These are phyloP conservation scores for Tulasnella sp. DNA, from an alignment of 768 basidiomycete genomes.

Conservation along the genomic window DNA sequence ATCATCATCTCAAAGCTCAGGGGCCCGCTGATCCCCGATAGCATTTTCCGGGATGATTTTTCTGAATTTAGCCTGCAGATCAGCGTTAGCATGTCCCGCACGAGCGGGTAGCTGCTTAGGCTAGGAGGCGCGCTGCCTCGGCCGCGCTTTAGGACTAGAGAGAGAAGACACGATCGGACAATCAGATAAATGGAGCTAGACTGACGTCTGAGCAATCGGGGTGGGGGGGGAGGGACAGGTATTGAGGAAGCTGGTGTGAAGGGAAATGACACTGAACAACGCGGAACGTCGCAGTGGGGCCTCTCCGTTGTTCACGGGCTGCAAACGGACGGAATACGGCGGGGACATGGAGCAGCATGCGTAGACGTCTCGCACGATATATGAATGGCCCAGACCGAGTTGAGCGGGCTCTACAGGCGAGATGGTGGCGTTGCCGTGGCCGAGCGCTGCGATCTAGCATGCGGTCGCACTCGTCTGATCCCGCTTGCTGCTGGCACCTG, in stretches of 20 bases:
- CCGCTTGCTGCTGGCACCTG: background rate
- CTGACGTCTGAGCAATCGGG: background rate
- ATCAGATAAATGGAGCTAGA: background rate
- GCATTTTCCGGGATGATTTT: background rate
- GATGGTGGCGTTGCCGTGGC: background rate
- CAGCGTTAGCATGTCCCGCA: background rate
- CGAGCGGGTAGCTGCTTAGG: background rate
- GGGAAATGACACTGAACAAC: background rate
- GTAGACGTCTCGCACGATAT: background rate
- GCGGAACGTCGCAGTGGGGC: background rate
- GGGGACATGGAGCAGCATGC: background rate
- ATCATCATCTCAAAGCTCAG: slow-evolving; percentile 7
- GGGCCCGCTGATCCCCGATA: background rate
- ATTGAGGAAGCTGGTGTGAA: background rate
- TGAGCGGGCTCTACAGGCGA: background rate
- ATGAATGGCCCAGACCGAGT: background rate
- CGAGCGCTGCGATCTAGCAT: background rate
- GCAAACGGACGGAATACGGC: background rate
- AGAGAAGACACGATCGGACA: background rate
- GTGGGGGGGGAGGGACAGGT: no score
- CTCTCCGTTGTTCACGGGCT: background rate
- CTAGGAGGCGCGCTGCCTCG: background rate
- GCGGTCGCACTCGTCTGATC: background rate
- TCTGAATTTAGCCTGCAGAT: background rate
- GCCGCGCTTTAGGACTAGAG: background rate